Evolutionary conservation across 2,329 filamentous ascomycete species (phyloP).

Genomic region (Penicillium sp.): DNA sequence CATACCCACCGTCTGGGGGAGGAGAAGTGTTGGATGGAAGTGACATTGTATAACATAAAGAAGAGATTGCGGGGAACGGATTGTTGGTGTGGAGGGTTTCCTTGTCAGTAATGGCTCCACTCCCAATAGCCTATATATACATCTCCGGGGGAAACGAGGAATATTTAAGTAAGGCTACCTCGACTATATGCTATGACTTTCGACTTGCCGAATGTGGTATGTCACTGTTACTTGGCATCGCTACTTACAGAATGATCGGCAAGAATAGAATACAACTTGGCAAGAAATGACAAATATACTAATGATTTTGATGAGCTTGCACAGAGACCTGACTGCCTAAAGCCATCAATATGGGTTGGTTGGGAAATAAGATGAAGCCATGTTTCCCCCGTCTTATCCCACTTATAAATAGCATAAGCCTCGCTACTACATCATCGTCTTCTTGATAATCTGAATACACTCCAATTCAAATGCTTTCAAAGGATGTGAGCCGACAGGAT

Average conservation of each 20-base stretch:
- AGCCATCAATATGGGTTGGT: too few species aligned
- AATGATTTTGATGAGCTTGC: background rate
- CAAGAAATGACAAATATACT: background rate
- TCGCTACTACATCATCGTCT: too few species aligned
- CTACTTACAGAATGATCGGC: background rate
- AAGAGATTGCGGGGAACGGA: background rate
- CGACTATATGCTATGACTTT: background rate
- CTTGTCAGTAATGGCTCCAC: background rate
- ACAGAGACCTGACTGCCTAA: background rate
- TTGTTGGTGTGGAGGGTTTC: background rate
- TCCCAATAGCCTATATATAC: background rate
- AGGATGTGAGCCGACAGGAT: too few species aligned
- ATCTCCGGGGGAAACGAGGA: background rate
- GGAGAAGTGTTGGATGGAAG: background rate
- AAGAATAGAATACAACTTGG: background rate
- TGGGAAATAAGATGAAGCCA: too few species aligned
- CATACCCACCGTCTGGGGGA: constrained; percentile 30
- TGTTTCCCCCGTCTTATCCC: too few species aligned
- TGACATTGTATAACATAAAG: background rate
- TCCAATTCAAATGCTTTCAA: too few species aligned
- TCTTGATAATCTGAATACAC: too few species aligned
- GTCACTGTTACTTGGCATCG: background rate
- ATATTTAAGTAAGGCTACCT: background rate
- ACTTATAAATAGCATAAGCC: too few species aligned
- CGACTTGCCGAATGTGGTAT: background rate